These are phyloP conservation scores for Schwanniomyces vanrijiae DNA, from an alignment of 805 yeast species.

Conservation along the genomic window DNA sequence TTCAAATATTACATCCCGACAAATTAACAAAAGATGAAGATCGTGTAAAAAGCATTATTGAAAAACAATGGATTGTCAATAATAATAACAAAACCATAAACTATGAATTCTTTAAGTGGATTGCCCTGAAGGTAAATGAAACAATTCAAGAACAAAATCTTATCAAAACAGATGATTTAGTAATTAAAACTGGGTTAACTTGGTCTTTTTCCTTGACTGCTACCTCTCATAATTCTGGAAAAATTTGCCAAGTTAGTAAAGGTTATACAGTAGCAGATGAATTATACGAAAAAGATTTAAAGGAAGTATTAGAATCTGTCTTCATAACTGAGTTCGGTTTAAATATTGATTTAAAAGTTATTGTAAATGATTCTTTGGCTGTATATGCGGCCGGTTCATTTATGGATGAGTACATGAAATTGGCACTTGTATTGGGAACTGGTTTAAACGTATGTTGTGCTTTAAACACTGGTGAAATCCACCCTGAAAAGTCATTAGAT, in stretches of 20 bases:
- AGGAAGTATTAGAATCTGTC: constrained; percentile 36
- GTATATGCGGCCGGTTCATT: constrained; percentile 56
- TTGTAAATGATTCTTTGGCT: constrained; percentile 67
- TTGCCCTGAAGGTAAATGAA: constrained; percentile 34
- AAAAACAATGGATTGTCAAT: constrained; percentile 38
- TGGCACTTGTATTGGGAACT: constrained; percentile 69
- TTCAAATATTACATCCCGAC: constrained; percentile 24
- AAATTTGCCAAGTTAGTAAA: constrained; percentile 57
- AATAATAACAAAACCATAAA: constrained; percentile 42
- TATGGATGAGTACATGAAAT: constrained; percentile 29
- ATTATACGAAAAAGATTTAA: constrained; percentile 37
- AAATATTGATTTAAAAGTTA: constrained; percentile 38
- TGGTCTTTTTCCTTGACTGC: constrained; percentile 59
- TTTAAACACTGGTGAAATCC: constrained; percentile 18
- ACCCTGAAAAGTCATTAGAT: constrained; percentile 16
- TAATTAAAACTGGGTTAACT: constrained; percentile 46
- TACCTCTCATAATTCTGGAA: constrained; percentile 41
- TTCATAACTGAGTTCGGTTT: constrained; percentile 23
- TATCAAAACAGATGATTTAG: constrained; percentile 4
- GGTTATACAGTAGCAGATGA: constrained; percentile 53
- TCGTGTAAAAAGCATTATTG: constrained; percentile 27
- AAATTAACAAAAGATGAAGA: constrained; percentile 13
- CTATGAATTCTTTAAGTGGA: constrained; percentile 40
- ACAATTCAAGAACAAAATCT: constrained; percentile 23
- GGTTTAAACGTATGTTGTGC: constrained; percentile 60